These are phyloP conservation scores for Chlamydomonas sp. DNA, from an alignment of 139 green algal species.

Conservation along the genomic window DNA sequence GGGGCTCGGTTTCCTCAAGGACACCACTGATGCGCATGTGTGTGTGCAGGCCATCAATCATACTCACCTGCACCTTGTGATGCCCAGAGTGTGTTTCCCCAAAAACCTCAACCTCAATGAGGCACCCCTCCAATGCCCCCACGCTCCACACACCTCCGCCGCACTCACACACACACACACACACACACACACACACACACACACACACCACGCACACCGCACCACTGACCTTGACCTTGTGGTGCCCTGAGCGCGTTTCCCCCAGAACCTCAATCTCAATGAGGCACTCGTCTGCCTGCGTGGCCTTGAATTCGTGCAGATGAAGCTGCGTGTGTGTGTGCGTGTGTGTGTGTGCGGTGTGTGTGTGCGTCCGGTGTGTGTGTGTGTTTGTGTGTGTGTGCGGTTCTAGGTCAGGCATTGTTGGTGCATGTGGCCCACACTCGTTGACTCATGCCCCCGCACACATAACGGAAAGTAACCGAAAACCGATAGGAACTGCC, in stretches of 20 bases:
- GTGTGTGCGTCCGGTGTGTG: neutral
- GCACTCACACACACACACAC: too few relatives aligned
- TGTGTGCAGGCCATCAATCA: too few relatives aligned
- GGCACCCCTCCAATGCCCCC: slow-evolving; percentile 6
- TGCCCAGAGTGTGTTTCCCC: neutral
- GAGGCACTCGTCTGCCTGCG: slow-evolving; percentile 23
- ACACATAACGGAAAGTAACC: too few relatives aligned
- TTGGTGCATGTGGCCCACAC: neutral
- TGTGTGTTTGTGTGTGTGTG: neutral
- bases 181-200: too few relatives aligned
- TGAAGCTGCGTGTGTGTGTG: slow-evolving; percentile 13
- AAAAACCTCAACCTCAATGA: slow-evolving; percentile 19
- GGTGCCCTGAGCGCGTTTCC: neutral
- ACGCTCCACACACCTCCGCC: neutral
- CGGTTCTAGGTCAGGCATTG: neutral
- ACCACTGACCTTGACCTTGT: slow-evolving; percentile 8
- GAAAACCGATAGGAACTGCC: too few relatives aligned
- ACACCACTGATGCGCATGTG: too few relatives aligned
- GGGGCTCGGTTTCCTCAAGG: too few relatives aligned
- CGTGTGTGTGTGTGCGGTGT: neutral
- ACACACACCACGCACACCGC: too few relatives aligned
- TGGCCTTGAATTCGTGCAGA: slow-evolving; percentile 18
- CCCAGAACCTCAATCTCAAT: slow-evolving; percentile 15
- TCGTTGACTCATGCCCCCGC: too few relatives aligned
- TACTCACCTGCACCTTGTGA: slow-evolving; percentile 3